Evolutionary conservation across 179 eudicot species (phyloP).

Genomic region (Patellifolia procumbens): DNA sequence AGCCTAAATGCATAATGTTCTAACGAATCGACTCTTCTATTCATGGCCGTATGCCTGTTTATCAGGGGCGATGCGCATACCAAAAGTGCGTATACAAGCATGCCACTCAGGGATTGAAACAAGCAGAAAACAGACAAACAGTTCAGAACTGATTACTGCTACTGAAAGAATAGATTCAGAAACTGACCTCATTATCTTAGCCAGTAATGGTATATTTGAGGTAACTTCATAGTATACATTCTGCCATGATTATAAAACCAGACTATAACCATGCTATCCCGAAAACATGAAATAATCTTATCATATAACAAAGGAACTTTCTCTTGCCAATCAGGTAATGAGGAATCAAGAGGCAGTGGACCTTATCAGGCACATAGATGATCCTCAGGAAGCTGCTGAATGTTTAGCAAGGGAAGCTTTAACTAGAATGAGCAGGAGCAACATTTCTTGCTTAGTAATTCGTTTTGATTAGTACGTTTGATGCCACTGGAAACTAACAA

Average conservation of each 20-base stretch:
- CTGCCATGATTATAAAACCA: not conserved
- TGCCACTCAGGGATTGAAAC: conserved; percentile 23
- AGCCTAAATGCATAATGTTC: too few relatives aligned
- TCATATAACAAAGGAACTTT: not conserved
- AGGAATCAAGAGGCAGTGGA: conserved; percentile 76
- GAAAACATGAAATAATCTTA: not conserved
- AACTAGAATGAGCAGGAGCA: conserved; percentile 58
- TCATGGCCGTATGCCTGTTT: not conserved
- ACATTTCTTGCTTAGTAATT: conserved; percentile 62
- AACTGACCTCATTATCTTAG: conserved; percentile 75
- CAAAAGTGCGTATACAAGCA: conserved; percentile 39
- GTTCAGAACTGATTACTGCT: conserved; percentile 43
- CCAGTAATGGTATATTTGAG: conserved; percentile 74
- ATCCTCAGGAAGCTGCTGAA: conserved; percentile 75
- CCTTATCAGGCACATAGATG: conserved; percentile 73
- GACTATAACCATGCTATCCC: not conserved
- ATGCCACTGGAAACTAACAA: not conserved
- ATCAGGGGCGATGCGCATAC: conserved; percentile 54
- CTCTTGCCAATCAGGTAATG: conserved; percentile 53
- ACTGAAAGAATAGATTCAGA: conserved; percentile 56
- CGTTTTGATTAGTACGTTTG: conserved; percentile 43
- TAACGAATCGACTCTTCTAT: too few relatives aligned
- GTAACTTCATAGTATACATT: conserved; percentile 28
- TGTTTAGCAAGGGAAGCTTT: conserved; percentile 72
- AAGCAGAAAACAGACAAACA: conserved; percentile 32